Evolutionary conservation across 2,329 filamentous ascomycete species (phyloP), one percentile per base, ranked within the genome.

Genomic region (Ilyonectria destructans): DNA sequence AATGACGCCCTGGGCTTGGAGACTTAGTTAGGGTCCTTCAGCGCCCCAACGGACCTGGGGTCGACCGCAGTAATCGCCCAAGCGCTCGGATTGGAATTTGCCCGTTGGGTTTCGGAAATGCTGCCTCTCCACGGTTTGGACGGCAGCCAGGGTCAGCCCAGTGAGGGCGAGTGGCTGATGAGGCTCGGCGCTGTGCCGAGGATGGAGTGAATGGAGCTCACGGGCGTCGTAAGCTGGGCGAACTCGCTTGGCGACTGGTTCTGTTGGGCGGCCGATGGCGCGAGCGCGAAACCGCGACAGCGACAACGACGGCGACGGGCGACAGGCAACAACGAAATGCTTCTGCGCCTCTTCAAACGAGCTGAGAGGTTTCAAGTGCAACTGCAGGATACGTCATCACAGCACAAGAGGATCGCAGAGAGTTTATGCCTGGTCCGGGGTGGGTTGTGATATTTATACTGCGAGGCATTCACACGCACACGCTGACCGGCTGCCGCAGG

Each of bases 371-470:
- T 48, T 49, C 54, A 23, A 45, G 37, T 35, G 23, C n/a, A 40
- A 37, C 33, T n/a, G 56, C 48, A 26, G 43, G 21, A 33, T 35
- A 51, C 35, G 37, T 58, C 58, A 62, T 55, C 55, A 17, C 40
- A 63, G 19, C 58, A 51, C 51, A 52, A 31, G 37, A 46, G 9
- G 23, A 19, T 8, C 12, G 8, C 43, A 48, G 51, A 45, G 6
- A 35, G 19, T 31, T 46, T 33, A 23, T 55, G 35, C 58, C 37
- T 54, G 6, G 59, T n/a, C 55, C 37, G 40, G 55, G 55, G 48
- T 49, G 51, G 29, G 54, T 55, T 67, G 43, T 67, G 60, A 56
- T 63, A 63, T 67, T 67, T 67, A 67, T 64, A 67, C 40, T 40
- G 37, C 48, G 29, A 26, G 31, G n/a, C 52, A 17, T 21, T 45